Percentiles rank a stretch among this genome's conserved stretches.
phyloP scores from a whole-genome alignment of 768 basidiomycete genomes.

The Mycena rebaudengoi region DNA sequence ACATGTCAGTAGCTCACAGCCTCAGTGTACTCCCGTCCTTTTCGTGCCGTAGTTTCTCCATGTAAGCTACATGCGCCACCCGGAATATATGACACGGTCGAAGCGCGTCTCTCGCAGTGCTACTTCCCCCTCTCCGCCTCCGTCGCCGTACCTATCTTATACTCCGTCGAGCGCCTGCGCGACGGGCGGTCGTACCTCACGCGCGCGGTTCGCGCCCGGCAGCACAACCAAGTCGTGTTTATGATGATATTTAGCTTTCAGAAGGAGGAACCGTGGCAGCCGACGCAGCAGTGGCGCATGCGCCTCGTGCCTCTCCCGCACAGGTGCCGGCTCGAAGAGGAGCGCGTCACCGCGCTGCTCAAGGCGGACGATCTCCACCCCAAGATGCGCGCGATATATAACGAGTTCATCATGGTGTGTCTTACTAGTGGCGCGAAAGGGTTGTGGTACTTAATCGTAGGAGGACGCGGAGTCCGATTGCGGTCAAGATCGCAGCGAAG shows the following conservation, averaged over 20 bases:
- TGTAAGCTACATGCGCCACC: no score
- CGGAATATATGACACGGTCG: no score
- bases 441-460: no score
- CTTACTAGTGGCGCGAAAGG: background rate
- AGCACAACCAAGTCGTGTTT: constrained; percentile 45
- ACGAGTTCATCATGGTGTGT: constrained; percentile 41
- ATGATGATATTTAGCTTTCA: constrained; percentile 83
- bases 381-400: constrained; percentile 42
- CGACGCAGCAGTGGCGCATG: constrained; percentile 71
- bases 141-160: constrained; percentile 75
- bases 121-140: constrained; percentile 85
- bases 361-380: constrained; percentile 44
- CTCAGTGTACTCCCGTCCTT: background rate
- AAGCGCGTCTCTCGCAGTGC: no score
- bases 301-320: constrained; percentile 66
- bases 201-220: constrained; percentile 66
- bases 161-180: constrained; percentile 79
- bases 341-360: constrained; percentile 40
- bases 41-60: constrained; percentile 29
- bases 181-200: constrained; percentile 81
- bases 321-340: constrained; percentile 68
- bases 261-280: constrained; percentile 79
- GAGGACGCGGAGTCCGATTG: constrained; percentile 74
- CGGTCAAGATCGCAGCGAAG: constrained; percentile 63
- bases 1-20: constrained; percentile 63